Percentiles rank a stretch among this genome's conserved stretches.
Conservation (phyloP, 1,284 basidiomycete genomes). For the Trichosporon sp. region DNA sequence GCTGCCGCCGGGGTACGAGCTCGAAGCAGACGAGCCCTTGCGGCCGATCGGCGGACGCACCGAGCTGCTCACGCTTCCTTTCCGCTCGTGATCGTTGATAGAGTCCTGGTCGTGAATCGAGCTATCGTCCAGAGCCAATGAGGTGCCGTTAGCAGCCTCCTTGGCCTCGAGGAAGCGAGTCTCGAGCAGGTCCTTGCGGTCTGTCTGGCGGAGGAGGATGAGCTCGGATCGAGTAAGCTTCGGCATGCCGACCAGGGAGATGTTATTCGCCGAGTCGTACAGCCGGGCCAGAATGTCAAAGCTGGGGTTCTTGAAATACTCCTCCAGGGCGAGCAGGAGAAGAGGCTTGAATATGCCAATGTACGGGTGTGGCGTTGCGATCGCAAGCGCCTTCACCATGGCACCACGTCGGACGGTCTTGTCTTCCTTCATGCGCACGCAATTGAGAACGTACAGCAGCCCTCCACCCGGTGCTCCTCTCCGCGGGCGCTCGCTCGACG, state of each 20-base stretch:
- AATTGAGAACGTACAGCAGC: slow-evolving; percentile 83
- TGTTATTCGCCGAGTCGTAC: slow-evolving; percentile 86
- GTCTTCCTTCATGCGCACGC: slow-evolving; percentile 94
- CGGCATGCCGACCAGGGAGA: slow-evolving; percentile 78
- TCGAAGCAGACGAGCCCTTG: slow-evolving; percentile 13
- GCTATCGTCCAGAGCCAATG: not conserved
- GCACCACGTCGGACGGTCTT: slow-evolving; percentile 85
- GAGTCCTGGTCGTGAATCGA: not conserved
- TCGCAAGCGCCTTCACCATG: slow-evolving; percentile 89
- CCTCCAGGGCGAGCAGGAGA: slow-evolving; percentile 86
- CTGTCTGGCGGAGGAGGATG: slow-evolving; percentile 78
- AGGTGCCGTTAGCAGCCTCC: not conserved
- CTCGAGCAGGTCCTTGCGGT: slow-evolving; percentile 84
- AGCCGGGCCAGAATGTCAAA: slow-evolving; percentile 80
- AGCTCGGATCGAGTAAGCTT: slow-evolving; percentile 73
- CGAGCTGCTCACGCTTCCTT: slow-evolving; percentile 8
- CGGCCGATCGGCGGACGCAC: slow-evolving; percentile 8
- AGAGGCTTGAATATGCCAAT: slow-evolving; percentile 99
- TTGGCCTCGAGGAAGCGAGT: slow-evolving; percentile 58
- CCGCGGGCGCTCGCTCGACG: slow-evolving; percentile 25
- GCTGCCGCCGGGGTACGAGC: slow-evolving; percentile 5
- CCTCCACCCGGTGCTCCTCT: slow-evolving; percentile 50
- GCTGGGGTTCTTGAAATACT: slow-evolving; percentile 84
- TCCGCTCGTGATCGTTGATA: not conserved
- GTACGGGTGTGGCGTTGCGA: slow-evolving; percentile 90